Evolutionary conservation across 139 green algal genomes (phyloP).

Genomic region (Chlamydomonas schloesseri): DNA sequence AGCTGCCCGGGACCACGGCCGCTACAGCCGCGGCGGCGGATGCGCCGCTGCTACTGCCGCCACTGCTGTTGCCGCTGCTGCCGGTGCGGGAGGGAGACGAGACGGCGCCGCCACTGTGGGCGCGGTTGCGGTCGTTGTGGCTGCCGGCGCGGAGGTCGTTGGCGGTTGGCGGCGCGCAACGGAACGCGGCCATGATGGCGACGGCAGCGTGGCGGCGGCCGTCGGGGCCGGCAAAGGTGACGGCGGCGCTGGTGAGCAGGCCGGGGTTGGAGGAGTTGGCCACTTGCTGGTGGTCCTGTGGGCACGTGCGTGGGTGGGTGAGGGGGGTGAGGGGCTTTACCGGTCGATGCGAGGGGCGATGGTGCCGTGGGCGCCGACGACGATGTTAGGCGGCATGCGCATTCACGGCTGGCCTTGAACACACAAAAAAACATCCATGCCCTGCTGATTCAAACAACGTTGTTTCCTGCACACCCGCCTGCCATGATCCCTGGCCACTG

Average conservation of each 20-base stretch:
- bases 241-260: constrained; percentile 24
- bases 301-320: neutral
- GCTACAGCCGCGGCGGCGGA: neutral
- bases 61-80: neutral
- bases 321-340: neutral
- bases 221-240: constrained; percentile 19
- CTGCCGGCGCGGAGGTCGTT: too few relatives aligned
- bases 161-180: neutral
- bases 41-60: neutral
- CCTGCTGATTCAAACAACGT: too few relatives aligned
- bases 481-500: too few relatives aligned
- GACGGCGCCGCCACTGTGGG: neutral
- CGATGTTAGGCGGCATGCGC: too few relatives aligned
- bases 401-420: too few relatives aligned
- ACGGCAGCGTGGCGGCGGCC: constrained; percentile 32
- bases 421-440: too few relatives aligned
- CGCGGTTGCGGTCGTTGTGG: neutral
- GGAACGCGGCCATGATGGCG: constrained; percentile 10
- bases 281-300: constrained; percentile 11
- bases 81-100: neutral
- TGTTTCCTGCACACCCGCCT: too few relatives aligned
- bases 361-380: too few relatives aligned
- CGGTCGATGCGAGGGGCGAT: too few relatives aligned
- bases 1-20: neutral
- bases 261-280: neutral